These are phyloP conservation scores for Debaryomyces castellii DNA, from an alignment of 805 yeast species.

Conservation along the genomic window DNA sequence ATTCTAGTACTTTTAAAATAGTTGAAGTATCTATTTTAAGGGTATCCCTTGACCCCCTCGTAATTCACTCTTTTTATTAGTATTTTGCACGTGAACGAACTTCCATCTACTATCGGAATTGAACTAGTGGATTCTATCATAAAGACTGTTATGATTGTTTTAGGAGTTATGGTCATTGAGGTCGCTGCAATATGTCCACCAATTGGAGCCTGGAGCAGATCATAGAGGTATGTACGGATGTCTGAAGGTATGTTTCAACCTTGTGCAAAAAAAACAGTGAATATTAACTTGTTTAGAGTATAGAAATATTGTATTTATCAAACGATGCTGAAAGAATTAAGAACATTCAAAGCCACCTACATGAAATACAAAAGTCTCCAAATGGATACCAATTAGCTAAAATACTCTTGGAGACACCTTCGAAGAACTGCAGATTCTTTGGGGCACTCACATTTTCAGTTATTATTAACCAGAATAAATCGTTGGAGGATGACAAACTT, in stretches of 20 bases:
- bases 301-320: conserved; percentile 46
- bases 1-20: too few species aligned
- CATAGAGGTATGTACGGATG: conserved; percentile 11
- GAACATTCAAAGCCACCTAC: conserved; percentile 54
- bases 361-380: conserved; percentile 54
- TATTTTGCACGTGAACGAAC: neutral
- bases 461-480: conserved; percentile 37
- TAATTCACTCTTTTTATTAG: neutral
- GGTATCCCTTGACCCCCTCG: neutral
- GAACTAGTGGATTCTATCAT: neutral
- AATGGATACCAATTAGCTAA: conserved; percentile 61
- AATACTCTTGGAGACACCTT: conserved; percentile 40
- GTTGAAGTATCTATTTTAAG: too few species aligned
- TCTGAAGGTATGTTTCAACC: neutral
- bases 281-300: conserved; percentile 20
- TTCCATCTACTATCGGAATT: neutral
- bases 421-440: conserved; percentile 61
- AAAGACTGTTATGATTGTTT: neutral
- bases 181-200: neutral
- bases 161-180: neutral
- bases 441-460: conserved; percentile 83
- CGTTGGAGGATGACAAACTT: conserved; percentile 10
- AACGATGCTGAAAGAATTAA: conserved; percentile 37
- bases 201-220: conserved; percentile 8
- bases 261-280: neutral